Percentiles rank a stretch among this genome's conserved stretches.
Evolutionary conservation across 2,329 filamentous ascomycete species (phyloP).

Genomic region (Pseudocercospora eumusae): DNA sequence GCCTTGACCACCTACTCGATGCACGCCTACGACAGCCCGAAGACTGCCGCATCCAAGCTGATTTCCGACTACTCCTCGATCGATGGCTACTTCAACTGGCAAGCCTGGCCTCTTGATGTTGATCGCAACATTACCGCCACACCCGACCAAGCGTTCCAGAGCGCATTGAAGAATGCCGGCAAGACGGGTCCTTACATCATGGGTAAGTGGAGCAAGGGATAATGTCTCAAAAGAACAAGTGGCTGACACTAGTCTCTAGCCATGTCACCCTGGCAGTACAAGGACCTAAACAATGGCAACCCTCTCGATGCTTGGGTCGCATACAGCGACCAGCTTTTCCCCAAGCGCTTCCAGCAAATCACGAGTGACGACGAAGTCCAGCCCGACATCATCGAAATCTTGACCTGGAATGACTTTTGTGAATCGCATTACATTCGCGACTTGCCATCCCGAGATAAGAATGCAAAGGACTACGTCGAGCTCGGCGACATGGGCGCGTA

Average conservation of each 20-base stretch:
- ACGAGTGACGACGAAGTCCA: constrained; percentile 34
- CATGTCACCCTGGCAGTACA: constrained; percentile 46
- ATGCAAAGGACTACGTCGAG: constrained; percentile 38
- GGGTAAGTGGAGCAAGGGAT: constrained; percentile 37
- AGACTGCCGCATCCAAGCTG: constrained; percentile 32
- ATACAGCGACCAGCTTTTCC: constrained; percentile 44
- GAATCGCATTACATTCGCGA: constrained; percentile 46
- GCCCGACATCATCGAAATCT: constrained; percentile 45
- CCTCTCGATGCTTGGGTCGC: constrained; percentile 41
- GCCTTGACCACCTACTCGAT: constrained; percentile 40
- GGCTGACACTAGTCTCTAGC: constrained; percentile 34
- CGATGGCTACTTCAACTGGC: constrained; percentile 45
- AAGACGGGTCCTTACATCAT: constrained; percentile 44
- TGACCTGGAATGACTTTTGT: constrained; percentile 46
- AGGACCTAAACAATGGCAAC: constrained; percentile 43
- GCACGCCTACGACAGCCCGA: constrained; percentile 34
- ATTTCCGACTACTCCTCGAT: constrained; percentile 40
- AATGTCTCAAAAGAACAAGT: constrained; percentile 27
- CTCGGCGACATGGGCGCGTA: constrained; percentile 41
- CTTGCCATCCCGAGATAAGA: constrained; percentile 36
- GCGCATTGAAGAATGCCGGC: constrained; percentile 38
- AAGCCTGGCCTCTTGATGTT: constrained; percentile 43
- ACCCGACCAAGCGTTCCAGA: constrained; percentile 41
- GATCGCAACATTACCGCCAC: constrained; percentile 37
- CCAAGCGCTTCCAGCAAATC: constrained; percentile 37